These are phyloP conservation scores for Hypoxylon lenormandii DNA, from an alignment of 495 filamentous ascomycete species.

Conservation along the genomic window DNA sequence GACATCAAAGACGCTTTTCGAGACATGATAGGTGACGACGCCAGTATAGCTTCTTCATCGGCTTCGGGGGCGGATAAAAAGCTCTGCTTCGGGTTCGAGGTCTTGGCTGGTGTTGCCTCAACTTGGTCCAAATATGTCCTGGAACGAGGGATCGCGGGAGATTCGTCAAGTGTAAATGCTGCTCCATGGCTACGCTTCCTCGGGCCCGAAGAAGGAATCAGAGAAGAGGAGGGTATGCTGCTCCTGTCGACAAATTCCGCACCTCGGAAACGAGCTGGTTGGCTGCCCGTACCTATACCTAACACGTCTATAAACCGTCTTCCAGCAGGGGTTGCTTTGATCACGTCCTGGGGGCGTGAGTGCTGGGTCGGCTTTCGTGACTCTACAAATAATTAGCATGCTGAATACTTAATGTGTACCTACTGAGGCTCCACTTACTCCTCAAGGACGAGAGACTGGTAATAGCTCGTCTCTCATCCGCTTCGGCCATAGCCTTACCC, in stretches of 20 bases:
- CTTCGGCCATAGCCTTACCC: slow-evolving; percentile 76
- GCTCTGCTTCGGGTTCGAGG: slow-evolving; percentile 17
- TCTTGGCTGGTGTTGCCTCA: slow-evolving; percentile 50
- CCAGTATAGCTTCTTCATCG: slow-evolving; percentile 41
- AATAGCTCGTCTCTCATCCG: slow-evolving; percentile 70
- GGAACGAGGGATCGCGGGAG: slow-evolving; percentile 22
- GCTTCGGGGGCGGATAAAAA: slow-evolving; percentile 35
- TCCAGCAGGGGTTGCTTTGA: slow-evolving; percentile 80
- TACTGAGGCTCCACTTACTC: slow-evolving; percentile 54
- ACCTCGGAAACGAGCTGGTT: slow-evolving; percentile 13
- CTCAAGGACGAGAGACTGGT: slow-evolving; percentile 54
- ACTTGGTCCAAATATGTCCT: slow-evolving; percentile 25
- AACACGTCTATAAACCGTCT: slow-evolving; percentile 64
- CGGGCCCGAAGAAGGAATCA: slow-evolving; percentile 54
- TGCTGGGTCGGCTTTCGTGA: slow-evolving; percentile 74
- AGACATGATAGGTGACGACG: slow-evolving; percentile 59
- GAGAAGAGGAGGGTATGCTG: slow-evolving; percentile 33
- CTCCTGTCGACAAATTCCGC: slow-evolving; percentile 41
- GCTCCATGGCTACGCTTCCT: slow-evolving; percentile 49
- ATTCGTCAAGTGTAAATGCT: slow-evolving; percentile 32
- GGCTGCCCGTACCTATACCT: slow-evolving; percentile 27
- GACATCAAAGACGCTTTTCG: slow-evolving; percentile 63
- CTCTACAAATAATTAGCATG: slow-evolving; percentile 60
- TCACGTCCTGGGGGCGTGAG: slow-evolving; percentile 65
- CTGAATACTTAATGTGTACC: slow-evolving; percentile 1